Base-by-base conservation (phyloP, 1,284 basidiomycete species). In the Anthracocystis panici-leucophaei region DNA sequence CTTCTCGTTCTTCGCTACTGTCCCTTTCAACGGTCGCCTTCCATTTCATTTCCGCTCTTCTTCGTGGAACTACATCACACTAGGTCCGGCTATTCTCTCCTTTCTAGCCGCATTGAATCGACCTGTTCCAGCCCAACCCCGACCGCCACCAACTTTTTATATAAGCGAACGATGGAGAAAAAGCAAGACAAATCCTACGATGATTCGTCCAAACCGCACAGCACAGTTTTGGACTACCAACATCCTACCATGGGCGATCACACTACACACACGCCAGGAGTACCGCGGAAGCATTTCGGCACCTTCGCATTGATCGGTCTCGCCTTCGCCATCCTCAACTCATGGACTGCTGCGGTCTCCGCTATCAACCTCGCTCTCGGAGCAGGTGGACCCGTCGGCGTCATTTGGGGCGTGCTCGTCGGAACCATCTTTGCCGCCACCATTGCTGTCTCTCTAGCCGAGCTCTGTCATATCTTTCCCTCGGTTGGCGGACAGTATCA, bases 251-350 rank as follows among this genome's bases (percentile, higher is more conserved):
- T 48, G 31, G 54, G 54, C 20, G 46, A 45, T 27, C 51, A 41
- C 8, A 57, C 29, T 21, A 18, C n/a, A 2, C 45, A 27, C 21
- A 4, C 48, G 4, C 23, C 20, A 16, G 53, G 42, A 20, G 61
- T 42, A 25, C 67, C 61, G 0, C 67, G 57, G 20, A 68, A 74
- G 49, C 75, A 77, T 41, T 77, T 77, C 46, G 53, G 57, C 53
- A 69, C 65, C 7, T 52, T 77, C 9, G 64, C 70, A 3, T 64
- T 77, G 14, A 60, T 77, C 55, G 75, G 75, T 18, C 50, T 74
- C 16, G 58, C 61, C n/a, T 68, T 77, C 45, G 60, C 75, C 45
- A 70, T 74, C 46, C 63, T 77, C 50, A 77, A 77, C 48, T 75
- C 70, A 3, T 77, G 75, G 75, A 58, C 58, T 1, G 75, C 75